These are phyloP conservation scores for Candida mesenterica DNA, from an alignment of 1,139 yeast genomes.

Conservation along the genomic window DNA sequence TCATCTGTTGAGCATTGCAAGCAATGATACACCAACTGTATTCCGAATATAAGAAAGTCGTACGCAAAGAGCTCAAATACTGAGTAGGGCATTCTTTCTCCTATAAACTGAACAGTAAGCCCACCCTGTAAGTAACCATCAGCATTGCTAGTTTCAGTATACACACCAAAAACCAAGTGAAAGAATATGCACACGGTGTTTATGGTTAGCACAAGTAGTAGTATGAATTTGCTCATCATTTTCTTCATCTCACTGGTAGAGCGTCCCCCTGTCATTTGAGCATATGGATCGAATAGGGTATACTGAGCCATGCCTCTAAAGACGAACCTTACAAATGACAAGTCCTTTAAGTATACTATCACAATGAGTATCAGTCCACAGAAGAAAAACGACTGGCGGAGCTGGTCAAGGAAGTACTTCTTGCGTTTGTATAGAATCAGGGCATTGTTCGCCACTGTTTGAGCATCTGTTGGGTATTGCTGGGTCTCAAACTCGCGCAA, in stretches of 20 bases:
- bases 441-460: slow-evolving; percentile 36
- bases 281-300: slow-evolving; percentile 25
- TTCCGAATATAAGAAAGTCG: slow-evolving; percentile 26
- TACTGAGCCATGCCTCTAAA: slow-evolving; percentile 31
- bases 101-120: slow-evolving; percentile 39
- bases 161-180: slow-evolving; percentile 33
- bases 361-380: slow-evolving; percentile 32
- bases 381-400: slow-evolving; percentile 29
- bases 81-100: slow-evolving; percentile 34
- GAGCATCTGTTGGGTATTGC: slow-evolving; percentile 37
- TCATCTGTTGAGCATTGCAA: slow-evolving; percentile 35
- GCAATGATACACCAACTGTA: slow-evolving; percentile 34
- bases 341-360: slow-evolving; percentile 36
- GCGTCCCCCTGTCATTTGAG: slow-evolving; percentile 13
- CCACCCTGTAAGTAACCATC: slow-evolving; percentile 34
- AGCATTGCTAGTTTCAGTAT: slow-evolving; percentile 14
- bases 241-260: slow-evolving; percentile 28
- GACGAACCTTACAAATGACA: slow-evolving; percentile 29
- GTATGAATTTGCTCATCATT: slow-evolving; percentile 27
- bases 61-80: slow-evolving; percentile 26
- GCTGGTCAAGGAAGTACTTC: slow-evolving; percentile 36
- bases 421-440: slow-evolving; percentile 39
- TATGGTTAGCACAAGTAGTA: slow-evolving; percentile 23
- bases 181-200: slow-evolving; percentile 25
- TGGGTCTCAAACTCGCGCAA: slow-evolving; percentile 31